Conservation (phyloP, 106 monocot genomes). For the Allium cepa region DNA sequence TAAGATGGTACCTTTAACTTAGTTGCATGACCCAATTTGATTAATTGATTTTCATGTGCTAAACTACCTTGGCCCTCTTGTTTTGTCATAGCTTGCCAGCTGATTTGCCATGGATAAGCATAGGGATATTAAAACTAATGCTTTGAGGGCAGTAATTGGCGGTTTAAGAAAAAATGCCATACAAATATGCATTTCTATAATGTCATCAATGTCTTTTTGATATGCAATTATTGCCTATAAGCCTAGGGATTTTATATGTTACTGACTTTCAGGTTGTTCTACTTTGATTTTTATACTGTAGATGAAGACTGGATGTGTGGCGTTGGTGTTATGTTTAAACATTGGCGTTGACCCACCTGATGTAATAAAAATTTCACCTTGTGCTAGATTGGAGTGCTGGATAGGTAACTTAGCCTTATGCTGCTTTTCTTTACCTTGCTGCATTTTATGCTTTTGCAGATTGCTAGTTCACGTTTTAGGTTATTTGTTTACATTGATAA, state of each 20-base stretch:
- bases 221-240: neutral
- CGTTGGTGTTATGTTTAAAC: slow-evolving; percentile 92
- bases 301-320: slow-evolving; percentile 98
- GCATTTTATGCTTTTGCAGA: neutral
- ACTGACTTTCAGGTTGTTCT: slow-evolving; percentile 3
- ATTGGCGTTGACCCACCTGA: slow-evolving; percentile 95
- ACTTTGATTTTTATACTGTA: slow-evolving; percentile 36
- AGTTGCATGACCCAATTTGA: too few species aligned
- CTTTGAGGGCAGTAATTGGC: neutral
- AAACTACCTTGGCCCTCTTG: too few species aligned
- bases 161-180: neutral
- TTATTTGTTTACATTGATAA: neutral
- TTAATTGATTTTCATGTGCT: too few species aligned
- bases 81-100: neutral
- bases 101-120: neutral
- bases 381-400: slow-evolving; percentile 99
- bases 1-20: too few species aligned
- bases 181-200: neutral
- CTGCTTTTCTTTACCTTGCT: neutral
- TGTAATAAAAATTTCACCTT: slow-evolving; percentile 97
- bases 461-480: neutral
- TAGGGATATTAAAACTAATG: neutral
- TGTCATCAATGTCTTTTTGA: neutral
- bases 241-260: neutral
- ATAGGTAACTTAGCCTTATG: slow-evolving; percentile 47